Evolutionary conservation across 1,139 yeast species (phyloP).

Genomic region (Yamadazyma diddensiae): DNA sequence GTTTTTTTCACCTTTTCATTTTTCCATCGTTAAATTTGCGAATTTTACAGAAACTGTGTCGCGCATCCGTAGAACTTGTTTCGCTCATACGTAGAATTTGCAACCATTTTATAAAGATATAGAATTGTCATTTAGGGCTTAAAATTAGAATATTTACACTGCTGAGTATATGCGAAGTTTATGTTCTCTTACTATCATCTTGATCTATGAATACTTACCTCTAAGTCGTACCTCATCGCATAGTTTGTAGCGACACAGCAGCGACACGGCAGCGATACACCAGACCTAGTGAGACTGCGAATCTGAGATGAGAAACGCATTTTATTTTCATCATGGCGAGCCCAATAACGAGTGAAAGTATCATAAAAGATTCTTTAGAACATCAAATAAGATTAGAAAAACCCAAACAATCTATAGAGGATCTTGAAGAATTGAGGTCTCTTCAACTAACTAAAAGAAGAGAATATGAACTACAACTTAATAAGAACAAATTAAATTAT

Average conservation of each 20-base stretch:
- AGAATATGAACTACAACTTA: constrained; percentile 82
- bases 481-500: constrained; percentile 74
- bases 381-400: constrained; percentile 34
- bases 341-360: constrained; percentile 33
- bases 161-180: too few relatives aligned
- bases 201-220: neutral
- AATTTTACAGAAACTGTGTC: too few relatives aligned
- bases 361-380: constrained; percentile 37
- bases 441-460: constrained; percentile 72
- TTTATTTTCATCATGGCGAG: neutral
- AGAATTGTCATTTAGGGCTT: neutral
- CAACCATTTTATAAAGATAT: neutral
- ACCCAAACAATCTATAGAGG: constrained; percentile 59
- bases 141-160: neutral
- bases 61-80: too few relatives aligned
- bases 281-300: neutral
- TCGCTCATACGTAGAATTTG: too few relatives aligned
- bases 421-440: constrained; percentile 75
- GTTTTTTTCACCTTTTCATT: neutral
- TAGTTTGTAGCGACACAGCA: neutral
- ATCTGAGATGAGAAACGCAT: neutral
- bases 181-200: too few relatives aligned
- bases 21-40: neutral
- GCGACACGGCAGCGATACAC: neutral
- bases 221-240: neutral